Evolutionary conservation across 257 asterid genomes (phyloP).

Genomic region (Fraxinus excelsior): DNA sequence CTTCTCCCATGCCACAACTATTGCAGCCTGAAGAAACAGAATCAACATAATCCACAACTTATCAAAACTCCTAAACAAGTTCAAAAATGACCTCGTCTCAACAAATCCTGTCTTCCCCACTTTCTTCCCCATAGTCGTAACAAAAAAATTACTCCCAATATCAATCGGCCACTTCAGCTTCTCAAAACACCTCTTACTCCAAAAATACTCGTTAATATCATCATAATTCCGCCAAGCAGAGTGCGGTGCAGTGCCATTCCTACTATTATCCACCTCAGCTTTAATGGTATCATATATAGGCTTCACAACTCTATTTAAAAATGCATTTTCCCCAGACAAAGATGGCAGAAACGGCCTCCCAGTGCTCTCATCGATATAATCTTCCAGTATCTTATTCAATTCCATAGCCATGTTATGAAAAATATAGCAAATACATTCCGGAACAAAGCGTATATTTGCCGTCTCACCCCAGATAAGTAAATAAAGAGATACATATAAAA

Average conservation of each 20-base stretch:
- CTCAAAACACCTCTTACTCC: constrained; percentile 94
- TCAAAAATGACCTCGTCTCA: constrained; percentile 95
- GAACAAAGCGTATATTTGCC: constrained; percentile 82
- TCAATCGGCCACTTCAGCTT: constrained; percentile 94
- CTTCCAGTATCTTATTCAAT: constrained; percentile 86
- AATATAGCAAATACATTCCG: constrained; percentile 78
- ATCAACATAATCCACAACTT: constrained; percentile 91
- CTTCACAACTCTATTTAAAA: constrained; percentile 63
- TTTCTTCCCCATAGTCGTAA: constrained; percentile 77
- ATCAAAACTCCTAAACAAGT: constrained; percentile 87
- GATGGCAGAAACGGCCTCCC: constrained; percentile 90
- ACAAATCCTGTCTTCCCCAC: constrained; percentile 98
- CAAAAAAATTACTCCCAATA: constrained; percentile 78
- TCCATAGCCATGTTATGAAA: constrained; percentile 96
- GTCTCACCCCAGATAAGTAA: constrained; percentile 96
- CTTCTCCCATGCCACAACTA: constrained; percentile 85
- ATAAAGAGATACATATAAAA: constrained; percentile 78
- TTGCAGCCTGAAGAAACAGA: constrained; percentile 82
- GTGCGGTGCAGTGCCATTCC: constrained; percentile 93
- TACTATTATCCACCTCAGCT: constrained; percentile 87
- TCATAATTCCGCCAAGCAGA: constrained; percentile 97
- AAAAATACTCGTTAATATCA: constrained; percentile 91
- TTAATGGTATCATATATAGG: constrained; percentile 79
- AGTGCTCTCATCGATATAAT: constrained; percentile 87
- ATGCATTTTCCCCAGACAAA: constrained; percentile 82